These are phyloP conservation scores for Rhododendron griersonianum DNA, from an alignment of 148 eudicot genomes.

Conservation along the genomic window DNA sequence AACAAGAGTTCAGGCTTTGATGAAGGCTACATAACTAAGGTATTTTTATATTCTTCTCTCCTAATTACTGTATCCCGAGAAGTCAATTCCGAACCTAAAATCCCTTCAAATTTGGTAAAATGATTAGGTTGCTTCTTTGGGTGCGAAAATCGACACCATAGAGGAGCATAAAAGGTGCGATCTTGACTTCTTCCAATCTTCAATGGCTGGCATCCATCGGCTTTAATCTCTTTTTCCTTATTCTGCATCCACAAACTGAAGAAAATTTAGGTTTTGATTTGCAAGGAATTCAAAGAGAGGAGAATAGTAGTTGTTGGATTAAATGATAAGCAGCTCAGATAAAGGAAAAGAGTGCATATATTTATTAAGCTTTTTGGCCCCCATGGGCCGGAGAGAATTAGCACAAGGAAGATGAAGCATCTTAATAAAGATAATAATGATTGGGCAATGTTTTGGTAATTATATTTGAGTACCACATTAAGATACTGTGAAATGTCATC, in stretches of 20 bases:
- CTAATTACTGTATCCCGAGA: background rate
- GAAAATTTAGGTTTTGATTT: background rate
- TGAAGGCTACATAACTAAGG: background rate
- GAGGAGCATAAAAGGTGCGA: conserved; percentile 18
- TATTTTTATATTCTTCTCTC: background rate
- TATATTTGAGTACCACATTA: too few species aligned
- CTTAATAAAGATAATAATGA: background rate
- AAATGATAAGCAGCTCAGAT: background rate
- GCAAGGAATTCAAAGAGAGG: background rate
- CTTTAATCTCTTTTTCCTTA: background rate
- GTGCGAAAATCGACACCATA: background rate
- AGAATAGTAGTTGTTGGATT: background rate
- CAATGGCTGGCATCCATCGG: background rate
- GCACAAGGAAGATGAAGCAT: background rate
- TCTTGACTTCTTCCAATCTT: conserved; percentile 24
- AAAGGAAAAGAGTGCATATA: too few species aligned
- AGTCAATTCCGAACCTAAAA: conserved; percentile 33
- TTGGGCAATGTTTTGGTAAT: too few species aligned
- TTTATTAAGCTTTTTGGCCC: too few species aligned
- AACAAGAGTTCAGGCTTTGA: background rate
- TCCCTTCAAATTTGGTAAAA: background rate
- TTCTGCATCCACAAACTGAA: background rate
- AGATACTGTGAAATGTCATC: too few species aligned
- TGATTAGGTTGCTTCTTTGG: background rate
- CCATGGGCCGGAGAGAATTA: background rate